Base-by-base conservation (phyloP, 176 grass and related monocot genomes). In the Puccinellia tenuiflora region DNA sequence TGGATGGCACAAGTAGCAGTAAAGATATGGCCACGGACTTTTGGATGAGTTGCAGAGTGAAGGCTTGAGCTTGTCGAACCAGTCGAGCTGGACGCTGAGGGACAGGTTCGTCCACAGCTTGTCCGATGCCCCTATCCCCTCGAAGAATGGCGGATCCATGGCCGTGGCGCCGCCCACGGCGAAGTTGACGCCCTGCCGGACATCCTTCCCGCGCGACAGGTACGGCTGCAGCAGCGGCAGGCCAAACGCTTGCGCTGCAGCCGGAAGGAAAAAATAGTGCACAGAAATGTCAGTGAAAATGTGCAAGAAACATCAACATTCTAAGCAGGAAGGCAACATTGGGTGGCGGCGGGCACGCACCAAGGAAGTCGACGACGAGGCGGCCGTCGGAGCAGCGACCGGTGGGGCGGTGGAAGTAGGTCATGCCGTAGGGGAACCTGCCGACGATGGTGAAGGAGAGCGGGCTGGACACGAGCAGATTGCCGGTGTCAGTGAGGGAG, bases 371-470 rank as follows among this genome's bases (percentile, higher is more conserved):
- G 60, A 94, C 80, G 88, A 97, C 88, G 38, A 97, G 85, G 71
- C 94, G 92, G 4, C 92, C 94, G 47, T 97, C 85, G 82, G 94
- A 97, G 83, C 92, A 94, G 10, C 92, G 92, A 34, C 94, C 94
- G 46, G 92, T 94, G 54, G 94, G 76, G 55, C 85, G 81, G 79
- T 91, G 86, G 84, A 97, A 98, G 88, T 90, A 95, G 24, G 92
- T 98, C 64, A 98, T 98, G 89, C 96, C 96, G 21, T 98, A 98
- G 42, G 92, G 96, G 65, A 86, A 86, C 16, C 56, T 72, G 75
- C 88, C 91, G 80, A 93, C 87, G 43, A 85, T 89, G 56, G 34
- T 62, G 88, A 91, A 90, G 35, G 88, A 88, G 88, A 86, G 62
- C 47, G 84, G 81, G 60, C 84, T 88, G 55, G 85, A 83, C 59